Base-by-base conservation (phyloP, 225 moss, liverwort and hornwort genomes). In the Thuidium tamariscinum region DNA sequence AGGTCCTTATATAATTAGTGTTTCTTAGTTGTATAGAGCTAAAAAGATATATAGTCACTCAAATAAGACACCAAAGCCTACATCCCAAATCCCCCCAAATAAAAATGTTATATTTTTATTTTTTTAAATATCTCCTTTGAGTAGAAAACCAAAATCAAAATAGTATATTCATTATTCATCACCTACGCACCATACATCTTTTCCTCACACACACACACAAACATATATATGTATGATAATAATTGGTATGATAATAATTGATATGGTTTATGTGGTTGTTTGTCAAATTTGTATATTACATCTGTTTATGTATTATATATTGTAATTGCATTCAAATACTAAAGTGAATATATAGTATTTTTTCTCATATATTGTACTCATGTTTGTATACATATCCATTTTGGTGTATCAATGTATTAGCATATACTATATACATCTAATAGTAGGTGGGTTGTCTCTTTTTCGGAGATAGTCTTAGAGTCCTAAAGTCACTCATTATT, bases 311-410 rank as follows among this genome's bases (percentile, higher is more conserved):
- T 19, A n/a, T 5, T n/a, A n/a, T 19, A n/a, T n/a, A 65, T 65
- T 4, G 9, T 18, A 19, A 65, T 20, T n/a, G 5, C 18, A 65
- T 65, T 2, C 0, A 1, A 64, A 64, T 34, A 65, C 2, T 3
- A n/a, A 18, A 17, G 64, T 34, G 9, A 1, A n/a, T 65, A 65
- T 10, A n/a, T 20, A 65, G 1, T 65, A 20, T 20, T 36, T 20
- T 2, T 18, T 34, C 34, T 34, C 0, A 0, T 65, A 36, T n/a
- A 3, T 20, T 1, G 1, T 11, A 5, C 22, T 1, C 5, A 2
- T 65, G 0, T 63, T 15, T 19, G 0, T 18, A n/a, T n/a, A 3
- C 1, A 18, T 64, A 65, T 19, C 5, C 5, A 63, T 34, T 16
- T 61, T 29, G 7, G 29, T 5, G 7, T 63, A 30, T 62, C 30